Base-by-base conservation (phyloP, 768 basidiomycete genomes). In the Grammothele lineata region DNA sequence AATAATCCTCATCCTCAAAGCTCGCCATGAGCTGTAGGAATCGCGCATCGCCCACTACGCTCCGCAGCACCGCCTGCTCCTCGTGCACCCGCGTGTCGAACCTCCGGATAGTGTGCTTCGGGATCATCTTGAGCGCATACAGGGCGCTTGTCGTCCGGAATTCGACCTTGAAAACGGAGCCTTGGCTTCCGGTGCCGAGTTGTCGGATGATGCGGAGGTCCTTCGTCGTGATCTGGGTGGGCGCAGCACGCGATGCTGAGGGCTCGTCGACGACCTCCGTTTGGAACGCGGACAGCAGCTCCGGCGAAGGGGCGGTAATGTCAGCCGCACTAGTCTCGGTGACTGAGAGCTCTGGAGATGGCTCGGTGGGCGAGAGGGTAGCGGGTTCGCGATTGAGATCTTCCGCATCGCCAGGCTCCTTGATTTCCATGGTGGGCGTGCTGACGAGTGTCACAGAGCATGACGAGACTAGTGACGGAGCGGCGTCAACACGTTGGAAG, bases 101-200 rank as follows among this genome's bases (percentile, higher is more conserved):
- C 25, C 24, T 8, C 30, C 18, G 12, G 8, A 30, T 14, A 14
- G 27, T 7, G 27, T 30, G 27, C 50, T 58, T 58, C 37, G 48
- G 34, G 17, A 55, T 34, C 26, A 37, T 40, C 50, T 59, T 59
- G 27, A 59, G 39, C 8, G 58, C 58, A 8, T 53, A 47, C 6
- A 41, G 24, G 12, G 22, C 24, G 7, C 45, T 41, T 5, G 48
- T 50, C 10, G 37, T 33, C 10, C n/a, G 38, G 40, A 55, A 37
- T 30, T 52, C 32, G 17, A 57, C 58, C 18, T 50, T 40, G 12
- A 45, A 50, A 9, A 59, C 58, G 9, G 26, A 17, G 11, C 55
- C 58, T 25, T 46, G 51, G 6, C 41, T 27, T 5, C 58, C 58
- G 10, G n/a, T 37, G 4, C 55, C 58, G 21, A 59, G 37, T 19